These are phyloP conservation scores for Silene noctiflora DNA, from an alignment of 179 eudicot species.

Conservation along the genomic window DNA sequence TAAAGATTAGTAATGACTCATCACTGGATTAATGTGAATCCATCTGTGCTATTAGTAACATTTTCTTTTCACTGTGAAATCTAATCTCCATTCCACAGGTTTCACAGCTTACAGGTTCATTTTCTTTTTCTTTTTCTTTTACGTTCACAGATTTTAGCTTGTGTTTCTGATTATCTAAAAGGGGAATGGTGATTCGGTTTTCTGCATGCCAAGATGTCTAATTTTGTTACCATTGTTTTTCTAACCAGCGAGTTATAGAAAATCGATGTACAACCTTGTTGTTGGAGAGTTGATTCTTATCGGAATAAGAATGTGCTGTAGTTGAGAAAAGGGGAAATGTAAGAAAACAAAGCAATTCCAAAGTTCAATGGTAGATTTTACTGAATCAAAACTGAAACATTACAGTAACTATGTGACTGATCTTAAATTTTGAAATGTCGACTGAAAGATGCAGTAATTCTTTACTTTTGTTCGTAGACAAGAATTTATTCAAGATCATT, in stretches of 20 bases:
- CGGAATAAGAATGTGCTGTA: background rate
- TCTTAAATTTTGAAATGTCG: background rate
- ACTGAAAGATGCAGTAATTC: too few species aligned
- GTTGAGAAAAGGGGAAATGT: background rate
- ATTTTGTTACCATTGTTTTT: background rate
- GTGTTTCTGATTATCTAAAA: background rate
- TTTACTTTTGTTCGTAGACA: too few species aligned
- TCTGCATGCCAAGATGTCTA: background rate
- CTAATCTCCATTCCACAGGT: slow-evolving; percentile 3
- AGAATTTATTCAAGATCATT: too few species aligned
- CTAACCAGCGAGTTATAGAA: background rate
- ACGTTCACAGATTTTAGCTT: slow-evolving; percentile 1
- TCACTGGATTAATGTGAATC: slow-evolving; percentile 20
- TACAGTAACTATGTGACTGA: background rate
- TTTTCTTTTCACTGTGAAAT: background rate
- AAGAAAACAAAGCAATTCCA: background rate
- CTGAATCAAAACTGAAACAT: background rate
- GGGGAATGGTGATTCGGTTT: slow-evolving; percentile 8
- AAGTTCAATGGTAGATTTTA: background rate
- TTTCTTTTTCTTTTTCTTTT: too few species aligned
- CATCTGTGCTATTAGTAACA: background rate
- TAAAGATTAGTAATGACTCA: slow-evolving; percentile 32
- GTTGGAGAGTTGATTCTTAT: background rate
- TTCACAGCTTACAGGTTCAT: slow-evolving; percentile 4
- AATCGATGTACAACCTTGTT: background rate